Base-by-base conservation (phyloP, 2,329 filamentous ascomycete species). In the Diaporthe citrichinensis region DNA sequence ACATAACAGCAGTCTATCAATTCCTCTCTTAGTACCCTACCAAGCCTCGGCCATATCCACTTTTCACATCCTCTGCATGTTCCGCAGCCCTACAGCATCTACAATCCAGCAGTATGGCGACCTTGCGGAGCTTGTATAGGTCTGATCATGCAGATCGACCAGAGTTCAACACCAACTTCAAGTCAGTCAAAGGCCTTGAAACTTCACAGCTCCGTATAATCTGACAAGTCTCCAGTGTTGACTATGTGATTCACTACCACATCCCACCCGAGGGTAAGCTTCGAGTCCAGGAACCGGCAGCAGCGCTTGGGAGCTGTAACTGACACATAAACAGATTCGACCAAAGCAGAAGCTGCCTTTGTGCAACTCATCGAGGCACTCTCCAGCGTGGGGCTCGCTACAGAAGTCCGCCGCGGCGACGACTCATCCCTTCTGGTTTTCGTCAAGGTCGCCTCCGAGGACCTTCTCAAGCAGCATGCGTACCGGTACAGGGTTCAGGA, bases 401-500 rank as follows among this genome's bases (percentile, higher is more conserved):
- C 94, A 14, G 95, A 98, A 85, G 96, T 98, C 69, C 94, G 97
- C 78, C 92, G 92, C 80, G 95, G 95, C 74, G 92, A 94, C 78
- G 90, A 92, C 39, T 88, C 91, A 74, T 94, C 94, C 4, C 87
- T 98, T 53, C 88, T 98, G 65, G 86, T 98, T 79, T 98, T 98
- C 82, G 90, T 96, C 81, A 94, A 93, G 81, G 91, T 97, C 57
- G 92, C 93, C 49, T 95, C 95, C 31, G 89, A 93, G 77, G 88
- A 92, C 79, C 91, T 95, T 78, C 88, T 99, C 76, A 91, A 90
- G 76, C 92, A 92, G 78, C 94, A 98, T 80, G 90, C 98, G 68
- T 97, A 98, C 84, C 92, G 95, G 78, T 94, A 94, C 74, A 92
- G 97, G 78, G 92, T 98, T 25, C 94, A 95, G 82, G 97, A 98